Evolutionary conservation across 495 filamentous ascomycete species (phyloP).

Genomic region (Pseudoneurospora amorphoporcata): DNA sequence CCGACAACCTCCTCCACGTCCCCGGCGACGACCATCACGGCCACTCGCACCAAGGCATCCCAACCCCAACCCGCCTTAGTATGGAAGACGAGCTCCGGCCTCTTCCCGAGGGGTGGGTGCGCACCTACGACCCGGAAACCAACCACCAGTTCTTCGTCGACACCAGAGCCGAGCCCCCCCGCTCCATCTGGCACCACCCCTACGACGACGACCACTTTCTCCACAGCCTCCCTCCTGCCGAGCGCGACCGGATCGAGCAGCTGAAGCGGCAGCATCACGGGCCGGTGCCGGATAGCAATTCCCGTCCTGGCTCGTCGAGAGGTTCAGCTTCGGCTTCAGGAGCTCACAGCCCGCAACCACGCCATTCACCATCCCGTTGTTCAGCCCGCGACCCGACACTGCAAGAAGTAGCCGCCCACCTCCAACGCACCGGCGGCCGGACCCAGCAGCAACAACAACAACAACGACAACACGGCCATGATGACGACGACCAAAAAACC

Average conservation of each 20-base stretch:
- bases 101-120: constrained; percentile 18
- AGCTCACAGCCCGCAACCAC: neutral
- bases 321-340: neutral
- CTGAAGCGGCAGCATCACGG: neutral
- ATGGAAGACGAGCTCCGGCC: constrained; percentile 26
- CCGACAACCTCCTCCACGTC: constrained; percentile 1
- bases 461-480: neutral
- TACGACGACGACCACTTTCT: constrained; percentile 20
- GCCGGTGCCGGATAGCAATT: neutral
- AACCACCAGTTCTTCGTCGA: constrained; percentile 28
- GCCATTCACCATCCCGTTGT: neutral
- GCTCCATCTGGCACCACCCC: constrained; percentile 25
- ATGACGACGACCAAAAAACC: neutral
- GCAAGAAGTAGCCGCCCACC: neutral
- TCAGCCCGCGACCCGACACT: too few relatives aligned
- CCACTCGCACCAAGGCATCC: constrained; percentile 13
- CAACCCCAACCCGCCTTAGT: constrained; percentile 15
- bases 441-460: neutral
- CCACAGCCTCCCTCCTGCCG: neutral
- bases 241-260: constrained; percentile 4
- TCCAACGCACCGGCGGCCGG: neutral
- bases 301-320: neutral
- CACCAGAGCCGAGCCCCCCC: constrained; percentile 11
- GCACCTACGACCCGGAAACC: constrained; percentile 17
- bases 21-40: neutral